phyloP scores from a whole-genome alignment of 2,329 filamentous ascomycete species.

The Colletotrichum scovillei region DNA sequence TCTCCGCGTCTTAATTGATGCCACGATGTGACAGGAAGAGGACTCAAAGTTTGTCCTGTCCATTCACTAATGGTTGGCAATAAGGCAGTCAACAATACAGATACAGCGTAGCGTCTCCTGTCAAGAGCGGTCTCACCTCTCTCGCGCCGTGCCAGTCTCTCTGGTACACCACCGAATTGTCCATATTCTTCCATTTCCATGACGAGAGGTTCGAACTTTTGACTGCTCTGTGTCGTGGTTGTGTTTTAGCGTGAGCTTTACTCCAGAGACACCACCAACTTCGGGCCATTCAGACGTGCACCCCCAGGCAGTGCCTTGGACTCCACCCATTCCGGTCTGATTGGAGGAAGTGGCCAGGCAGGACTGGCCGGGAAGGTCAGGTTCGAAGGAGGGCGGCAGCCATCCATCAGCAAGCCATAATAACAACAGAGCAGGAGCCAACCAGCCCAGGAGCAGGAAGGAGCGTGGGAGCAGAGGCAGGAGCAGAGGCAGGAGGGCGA shows the following conservation, averaged over 20 bases:
- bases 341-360: not conserved
- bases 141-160: constrained; percentile 1
- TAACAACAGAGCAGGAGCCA: not conserved
- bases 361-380: not conserved
- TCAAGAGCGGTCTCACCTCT: not conserved
- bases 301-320: not conserved
- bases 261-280: not conserved
- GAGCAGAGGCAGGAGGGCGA: not conserved
- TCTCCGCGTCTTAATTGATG: not conserved
- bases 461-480: not conserved
- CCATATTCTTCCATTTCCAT: not conserved
- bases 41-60: not conserved
- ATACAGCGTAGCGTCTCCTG: not conserved
- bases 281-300: constrained; percentile 4
- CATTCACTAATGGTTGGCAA: not conserved
- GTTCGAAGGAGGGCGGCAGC: not conserved
- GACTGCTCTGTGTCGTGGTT: constrained; percentile 4
- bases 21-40: not conserved
- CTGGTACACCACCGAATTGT: not conserved
- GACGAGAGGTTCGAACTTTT: not conserved
- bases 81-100: not conserved
- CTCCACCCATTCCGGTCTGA: not conserved
- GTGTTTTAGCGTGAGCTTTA: constrained; percentile 23
- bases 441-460: not conserved
- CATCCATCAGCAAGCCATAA: not conserved